Evolutionary conservation across 345 rosid species (phyloP).

Genomic region (Anacardium occidentale): DNA sequence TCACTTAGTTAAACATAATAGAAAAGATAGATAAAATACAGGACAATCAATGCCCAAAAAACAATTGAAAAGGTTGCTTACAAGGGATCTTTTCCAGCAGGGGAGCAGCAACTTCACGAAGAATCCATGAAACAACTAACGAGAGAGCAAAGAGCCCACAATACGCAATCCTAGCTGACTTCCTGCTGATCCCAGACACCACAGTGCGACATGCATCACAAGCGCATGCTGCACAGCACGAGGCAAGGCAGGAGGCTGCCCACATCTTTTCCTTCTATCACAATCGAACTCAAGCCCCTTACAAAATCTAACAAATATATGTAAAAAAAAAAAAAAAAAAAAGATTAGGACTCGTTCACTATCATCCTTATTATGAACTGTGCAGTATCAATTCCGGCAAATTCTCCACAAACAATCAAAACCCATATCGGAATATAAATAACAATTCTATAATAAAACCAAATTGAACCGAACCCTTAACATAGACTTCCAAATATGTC

Average conservation of each 20-base stretch:
- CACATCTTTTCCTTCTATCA: constrained; percentile 63
- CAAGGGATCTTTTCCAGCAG: constrained; percentile 98
- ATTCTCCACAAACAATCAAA: not conserved
- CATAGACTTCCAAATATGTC: not conserved
- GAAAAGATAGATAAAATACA: not conserved
- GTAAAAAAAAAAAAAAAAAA: not conserved
- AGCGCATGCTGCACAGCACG: constrained; percentile 97
- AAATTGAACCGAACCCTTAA: not conserved
- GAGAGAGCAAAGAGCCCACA: constrained; percentile 97
- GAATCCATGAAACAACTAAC: constrained; percentile 88
- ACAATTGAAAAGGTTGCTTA: constrained; percentile 34
- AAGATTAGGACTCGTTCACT: not conserved
- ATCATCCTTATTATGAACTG: not conserved
- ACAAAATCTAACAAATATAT: not conserved
- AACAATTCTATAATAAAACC: not conserved
- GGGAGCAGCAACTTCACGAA: constrained; percentile 97
- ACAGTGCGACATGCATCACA: constrained; percentile 93
- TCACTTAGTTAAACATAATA: not conserved
- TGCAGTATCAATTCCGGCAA: not conserved
- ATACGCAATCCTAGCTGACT: constrained; percentile 95
- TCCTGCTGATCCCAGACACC: constrained; percentile 88
- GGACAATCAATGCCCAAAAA: not conserved
- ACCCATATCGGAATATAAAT: too few species aligned
- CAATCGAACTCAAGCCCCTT: constrained; percentile 13
- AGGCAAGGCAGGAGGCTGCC: constrained; percentile 99